Base-by-base conservation (phyloP, 169 alveolate species). In the Plasmodium malariae region DNA sequence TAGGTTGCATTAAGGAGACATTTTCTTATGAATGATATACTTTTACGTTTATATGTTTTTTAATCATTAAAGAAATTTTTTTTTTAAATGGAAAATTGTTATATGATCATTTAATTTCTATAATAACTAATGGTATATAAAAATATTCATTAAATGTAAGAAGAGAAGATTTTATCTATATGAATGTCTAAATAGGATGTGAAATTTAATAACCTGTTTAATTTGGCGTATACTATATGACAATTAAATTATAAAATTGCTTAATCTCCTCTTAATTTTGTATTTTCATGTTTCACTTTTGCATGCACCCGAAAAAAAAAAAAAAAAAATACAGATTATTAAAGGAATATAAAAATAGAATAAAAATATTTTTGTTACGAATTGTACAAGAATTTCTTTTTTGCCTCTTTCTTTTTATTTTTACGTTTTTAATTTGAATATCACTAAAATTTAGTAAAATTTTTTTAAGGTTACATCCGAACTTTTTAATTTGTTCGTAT, bases 261-360 rank as follows among this genome's bases (percentile, higher is more conserved):
- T 3, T 48, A 49, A 60, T 14, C 11, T 43, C 26, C 34, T 48
- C 36, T 55, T 73, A 62, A 48, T 30, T 24, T 9, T 28, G 12
- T 62, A 14, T 32, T 32, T 30, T 62, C 11, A 7, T 28, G 12
- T 62, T 62, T 28, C 37, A 17, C 37, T 69, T 40, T 69, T 54
- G 63, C 45, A 36, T 37, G 54, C 80, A 69, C 80, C 80, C 36
- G 17, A 65, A 65, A 65, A 34, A 30, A 63, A 51, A 71, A 54
- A 54, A 21, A n/a, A 60, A 37, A 37, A 24, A 71, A 30, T 30
- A 48, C 60, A 21, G 59, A 59, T 36, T 51, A 60, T 32, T 40
- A 65, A 34, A 19, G 62, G 30, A 69, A 48, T 24, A n/a, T 34
- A 36, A 78, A 32, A 78, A n/a, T 43, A 45, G 62, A 62, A 63